phyloP scores from a whole-genome alignment of 2,329 filamentous ascomycete species.

The Calonectria naviculata region DNA sequence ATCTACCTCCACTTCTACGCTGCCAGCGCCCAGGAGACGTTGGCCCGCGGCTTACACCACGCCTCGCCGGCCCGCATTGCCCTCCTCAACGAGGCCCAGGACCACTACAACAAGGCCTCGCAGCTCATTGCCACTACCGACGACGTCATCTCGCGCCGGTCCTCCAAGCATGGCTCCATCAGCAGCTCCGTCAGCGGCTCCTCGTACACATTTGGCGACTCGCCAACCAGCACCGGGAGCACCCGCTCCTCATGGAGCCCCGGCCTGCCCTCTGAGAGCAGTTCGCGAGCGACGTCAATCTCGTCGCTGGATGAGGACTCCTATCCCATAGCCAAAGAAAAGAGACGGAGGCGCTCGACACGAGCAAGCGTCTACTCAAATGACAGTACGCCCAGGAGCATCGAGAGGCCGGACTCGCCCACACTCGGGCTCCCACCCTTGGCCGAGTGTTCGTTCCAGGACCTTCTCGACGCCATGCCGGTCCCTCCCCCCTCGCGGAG shows the following conservation, averaged over 20 bases:
- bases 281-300: slow-evolving; percentile 43
- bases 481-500: slow-evolving; percentile 3
- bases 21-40: slow-evolving; percentile 69
- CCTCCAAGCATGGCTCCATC: slow-evolving; percentile 32
- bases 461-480: slow-evolving; percentile 27
- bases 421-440: slow-evolving; percentile 60
- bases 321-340: slow-evolving; percentile 39
- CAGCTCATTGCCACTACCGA: slow-evolving; percentile 60
- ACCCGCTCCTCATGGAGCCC: slow-evolving; percentile 46
- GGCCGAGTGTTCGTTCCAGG: slow-evolving; percentile 33
- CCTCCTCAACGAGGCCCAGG: slow-evolving; percentile 62
- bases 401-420: slow-evolving; percentile 69
- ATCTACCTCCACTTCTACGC: slow-evolving; percentile 72
- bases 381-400: slow-evolving; percentile 51
- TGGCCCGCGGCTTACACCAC: slow-evolving; percentile 59
- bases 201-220: slow-evolving; percentile 29
- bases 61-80: slow-evolving; percentile 58
- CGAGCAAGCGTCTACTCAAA: slow-evolving; percentile 35
- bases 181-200: slow-evolving; percentile 22
- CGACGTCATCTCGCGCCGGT: slow-evolving; percentile 50
- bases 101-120: slow-evolving; percentile 62
- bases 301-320: slow-evolving; percentile 54
- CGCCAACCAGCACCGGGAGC: slow-evolving; percentile 56
- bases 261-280: slow-evolving; percentile 19
- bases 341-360: slow-evolving; percentile 45